These are phyloP conservation scores for Closterium sp. DNA, from an alignment of 139 green algal genomes.

Conservation along the genomic window DNA sequence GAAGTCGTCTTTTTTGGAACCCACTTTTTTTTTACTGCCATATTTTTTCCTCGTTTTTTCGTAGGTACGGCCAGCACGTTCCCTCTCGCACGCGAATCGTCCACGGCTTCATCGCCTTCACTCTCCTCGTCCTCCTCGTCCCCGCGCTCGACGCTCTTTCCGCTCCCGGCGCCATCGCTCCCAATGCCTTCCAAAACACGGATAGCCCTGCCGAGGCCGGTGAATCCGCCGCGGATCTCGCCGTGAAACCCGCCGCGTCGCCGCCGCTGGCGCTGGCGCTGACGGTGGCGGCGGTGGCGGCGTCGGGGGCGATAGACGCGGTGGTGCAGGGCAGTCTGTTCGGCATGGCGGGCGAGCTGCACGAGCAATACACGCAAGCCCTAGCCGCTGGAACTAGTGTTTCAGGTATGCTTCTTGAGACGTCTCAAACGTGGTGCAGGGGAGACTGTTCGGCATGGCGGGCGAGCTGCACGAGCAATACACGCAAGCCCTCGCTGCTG, in stretches of 20 bases:
- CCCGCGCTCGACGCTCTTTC: constrained; percentile 3
- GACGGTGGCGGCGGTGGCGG: constrained; percentile 22
- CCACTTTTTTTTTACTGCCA: not conserved
- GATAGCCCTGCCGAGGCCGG: not conserved
- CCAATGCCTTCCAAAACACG: not conserved
- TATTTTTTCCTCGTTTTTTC: not conserved
- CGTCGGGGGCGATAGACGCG: constrained; percentile 20
- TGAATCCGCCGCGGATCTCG: not conserved
- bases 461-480: constrained; percentile 49
- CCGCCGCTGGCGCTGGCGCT: constrained; percentile 21
- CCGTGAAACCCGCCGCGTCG: not conserved
- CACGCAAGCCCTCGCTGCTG: constrained; percentile 57
- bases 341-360: constrained; percentile 48
- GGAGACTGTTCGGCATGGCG: constrained; percentile 47
- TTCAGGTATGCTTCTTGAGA: constrained; percentile 19
- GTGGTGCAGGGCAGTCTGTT: constrained; percentile 54
- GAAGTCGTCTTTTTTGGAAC: too few relatives aligned
- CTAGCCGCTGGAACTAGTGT: constrained; percentile 46
- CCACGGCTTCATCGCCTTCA: constrained; percentile 44
- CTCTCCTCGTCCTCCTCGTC: constrained; percentile 46
- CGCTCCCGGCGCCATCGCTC: not conserved
- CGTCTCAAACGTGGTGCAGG: not conserved
- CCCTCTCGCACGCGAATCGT: constrained; percentile 17
- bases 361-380: constrained; percentile 56
- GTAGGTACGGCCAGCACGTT: constrained; percentile 27